These are phyloP conservation scores for Dipodascus geniculatus DNA, from an alignment of 805 yeast genomes.

Conservation along the genomic window DNA sequence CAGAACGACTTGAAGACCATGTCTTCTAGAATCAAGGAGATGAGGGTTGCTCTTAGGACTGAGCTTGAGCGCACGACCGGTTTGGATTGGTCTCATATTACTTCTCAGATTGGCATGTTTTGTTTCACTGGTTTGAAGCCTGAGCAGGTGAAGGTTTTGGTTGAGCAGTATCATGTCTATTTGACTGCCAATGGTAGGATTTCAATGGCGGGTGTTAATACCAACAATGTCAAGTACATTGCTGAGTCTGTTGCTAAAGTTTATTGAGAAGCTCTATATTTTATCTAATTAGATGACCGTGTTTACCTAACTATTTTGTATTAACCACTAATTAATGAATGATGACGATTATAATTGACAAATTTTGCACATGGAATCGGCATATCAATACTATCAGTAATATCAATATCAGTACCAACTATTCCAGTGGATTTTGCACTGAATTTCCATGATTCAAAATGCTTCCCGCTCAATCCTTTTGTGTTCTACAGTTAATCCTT, in stretches of 20 bases:
- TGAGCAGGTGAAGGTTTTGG: conserved; percentile 67
- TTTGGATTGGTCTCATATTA: conserved; percentile 88
- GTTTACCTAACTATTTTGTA: not conserved
- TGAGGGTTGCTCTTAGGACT: conserved; percentile 61
- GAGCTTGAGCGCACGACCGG: conserved; percentile 59
- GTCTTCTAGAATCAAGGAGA: conserved; percentile 70
- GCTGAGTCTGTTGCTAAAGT: conserved; percentile 52
- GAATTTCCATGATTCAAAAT: too few relatives aligned
- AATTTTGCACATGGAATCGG: not conserved
- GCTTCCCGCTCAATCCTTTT: too few relatives aligned
- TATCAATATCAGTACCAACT: too few relatives aligned
- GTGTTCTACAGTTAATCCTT: too few relatives aligned
- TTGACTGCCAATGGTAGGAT: conserved; percentile 78
- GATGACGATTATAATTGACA: not conserved
- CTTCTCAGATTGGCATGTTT: conserved; percentile 90
- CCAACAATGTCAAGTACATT: conserved; percentile 61
- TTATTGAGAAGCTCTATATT: not conserved
- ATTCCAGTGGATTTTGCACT: too few relatives aligned
- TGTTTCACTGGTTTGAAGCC: conserved; percentile 80
- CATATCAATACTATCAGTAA: not conserved
- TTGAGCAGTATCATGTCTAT: conserved; percentile 69
- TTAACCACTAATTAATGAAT: not conserved
- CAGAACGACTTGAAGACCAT: conserved; percentile 68
- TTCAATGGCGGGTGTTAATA: conserved; percentile 86
- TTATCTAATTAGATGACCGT: not conserved